These are phyloP conservation scores for Berberis thunbergii DNA, from an alignment of 164 flowering plant genomes.

Conservation along the genomic window DNA sequence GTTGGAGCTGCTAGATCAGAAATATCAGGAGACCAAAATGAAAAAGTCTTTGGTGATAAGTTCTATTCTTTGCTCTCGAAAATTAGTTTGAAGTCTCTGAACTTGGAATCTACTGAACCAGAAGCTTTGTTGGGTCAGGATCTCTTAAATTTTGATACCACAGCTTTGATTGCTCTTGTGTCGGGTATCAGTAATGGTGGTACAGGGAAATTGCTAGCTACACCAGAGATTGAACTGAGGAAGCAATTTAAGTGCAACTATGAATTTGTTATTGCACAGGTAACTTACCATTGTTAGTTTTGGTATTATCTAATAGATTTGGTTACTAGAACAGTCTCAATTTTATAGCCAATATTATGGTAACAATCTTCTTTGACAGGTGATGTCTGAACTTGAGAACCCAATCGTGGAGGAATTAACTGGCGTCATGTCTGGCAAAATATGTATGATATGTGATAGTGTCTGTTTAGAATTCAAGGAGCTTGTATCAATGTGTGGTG, in stretches of 20 bases:
- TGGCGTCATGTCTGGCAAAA: conserved; percentile 34
- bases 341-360: too few species aligned
- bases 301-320: too few species aligned
- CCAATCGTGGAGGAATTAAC: conserved; percentile 52
- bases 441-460: conserved; percentile 62
- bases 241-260: conserved; percentile 63
- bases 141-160: conserved; percentile 78
- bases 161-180: conserved; percentile 81
- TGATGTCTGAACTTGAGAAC: conserved; percentile 52
- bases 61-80: conserved; percentile 36
- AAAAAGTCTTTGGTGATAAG: conserved; percentile 16
- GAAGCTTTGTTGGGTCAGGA: conserved; percentile 17
- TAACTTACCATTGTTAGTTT: conserved; percentile 8
- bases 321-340: too few species aligned
- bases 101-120: conserved; percentile 11
- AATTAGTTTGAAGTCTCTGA: conserved; percentile 22
- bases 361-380: conserved; percentile 28
- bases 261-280: conserved; percentile 85
- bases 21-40: background rate
- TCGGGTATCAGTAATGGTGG: conserved; percentile 89
- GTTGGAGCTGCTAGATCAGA: conserved; percentile 8
- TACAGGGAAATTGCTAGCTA: conserved; percentile 39
- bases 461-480: conserved; percentile 70
- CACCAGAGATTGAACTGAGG: conserved; percentile 52
- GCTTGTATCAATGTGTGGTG: conserved; percentile 74